phyloP scores from a whole-genome alignment of 768 basidiomycete genomes.

The Trametes punicea region DNA sequence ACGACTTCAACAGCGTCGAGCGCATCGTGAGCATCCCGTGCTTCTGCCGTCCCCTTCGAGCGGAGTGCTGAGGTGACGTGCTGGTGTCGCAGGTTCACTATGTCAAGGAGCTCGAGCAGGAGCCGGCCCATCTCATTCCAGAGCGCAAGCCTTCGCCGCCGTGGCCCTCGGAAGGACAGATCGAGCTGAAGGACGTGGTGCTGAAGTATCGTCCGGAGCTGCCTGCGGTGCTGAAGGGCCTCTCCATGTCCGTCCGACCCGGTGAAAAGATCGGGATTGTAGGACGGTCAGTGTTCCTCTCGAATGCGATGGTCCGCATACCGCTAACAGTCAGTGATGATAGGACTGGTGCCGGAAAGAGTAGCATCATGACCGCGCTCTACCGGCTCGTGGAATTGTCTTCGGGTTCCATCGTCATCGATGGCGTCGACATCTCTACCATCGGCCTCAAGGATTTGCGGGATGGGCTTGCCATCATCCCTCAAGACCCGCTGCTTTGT shows the following conservation, averaged over 20 bases:
- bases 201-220: slow-evolving; percentile 85
- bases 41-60: not conserved
- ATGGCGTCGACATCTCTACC: slow-evolving; percentile 79
- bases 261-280: slow-evolving; percentile 94
- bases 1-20: slow-evolving; percentile 91
- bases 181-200: slow-evolving; percentile 73
- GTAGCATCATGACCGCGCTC: slow-evolving; percentile 84
- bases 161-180: slow-evolving; percentile 75
- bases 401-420: slow-evolving; percentile 72
- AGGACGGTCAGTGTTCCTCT: slow-evolving; percentile 44
- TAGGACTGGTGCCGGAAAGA: slow-evolving; percentile 83
- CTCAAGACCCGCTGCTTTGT: slow-evolving; percentile 70
- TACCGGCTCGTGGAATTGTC: slow-evolving; percentile 81
- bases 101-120: slow-evolving; percentile 75
- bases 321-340: not conserved
- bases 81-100: slow-evolving; percentile 54
- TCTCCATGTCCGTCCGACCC: slow-evolving; percentile 64
- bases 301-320: not conserved
- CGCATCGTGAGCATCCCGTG: slow-evolving; percentile 45
- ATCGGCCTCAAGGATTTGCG: slow-evolving; percentile 76
- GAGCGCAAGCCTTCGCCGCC: slow-evolving; percentile 53
- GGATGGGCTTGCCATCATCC: slow-evolving; percentile 70
- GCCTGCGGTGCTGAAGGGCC: slow-evolving; percentile 82
- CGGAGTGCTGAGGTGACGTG: not conserved
- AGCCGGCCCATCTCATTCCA: slow-evolving; percentile 65